A percentile compares a stretch with the other conserved stretches of the same genome.
Conservation (phyloP, 2,329 filamentous ascomycete genomes). For the Rutstroemia sp. region DNA sequence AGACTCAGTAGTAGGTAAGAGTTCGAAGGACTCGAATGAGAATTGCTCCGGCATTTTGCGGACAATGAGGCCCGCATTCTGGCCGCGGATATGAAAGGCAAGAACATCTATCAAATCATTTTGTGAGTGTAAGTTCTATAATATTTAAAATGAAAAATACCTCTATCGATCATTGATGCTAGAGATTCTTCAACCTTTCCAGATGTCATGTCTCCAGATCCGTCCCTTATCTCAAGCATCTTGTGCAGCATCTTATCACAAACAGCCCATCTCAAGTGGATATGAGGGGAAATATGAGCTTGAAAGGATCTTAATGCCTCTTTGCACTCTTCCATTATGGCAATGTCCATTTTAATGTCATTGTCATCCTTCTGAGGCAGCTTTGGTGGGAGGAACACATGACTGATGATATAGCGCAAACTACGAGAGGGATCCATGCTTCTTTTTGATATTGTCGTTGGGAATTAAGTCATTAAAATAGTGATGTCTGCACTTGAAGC, state of each 20-base stretch:
- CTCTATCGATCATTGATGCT: not conserved
- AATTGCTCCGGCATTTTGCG: conserved; percentile 16
- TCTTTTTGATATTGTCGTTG: no score
- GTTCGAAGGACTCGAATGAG: conserved; percentile 38
- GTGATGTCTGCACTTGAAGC: no score
- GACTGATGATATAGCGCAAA: conserved; percentile 33
- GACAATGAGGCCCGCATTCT: conserved; percentile 41
- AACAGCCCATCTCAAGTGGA: conserved; percentile 4
- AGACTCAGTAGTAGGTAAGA: conserved; percentile 33
- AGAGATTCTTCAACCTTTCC: conserved; percentile 1
- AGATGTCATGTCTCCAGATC: conserved; percentile 5
- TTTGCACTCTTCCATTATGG: conserved; percentile 5
- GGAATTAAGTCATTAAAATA: no score
- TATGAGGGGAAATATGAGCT: not conserved
- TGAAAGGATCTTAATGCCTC: not conserved
- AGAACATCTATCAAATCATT: conserved; percentile 19
- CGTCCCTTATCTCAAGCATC: conserved; percentile 9
- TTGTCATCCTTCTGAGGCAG: conserved; percentile 34
- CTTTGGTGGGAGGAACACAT: conserved; percentile 41
- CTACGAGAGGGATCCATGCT: no score
- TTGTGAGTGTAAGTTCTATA: no score
- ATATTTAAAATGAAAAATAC: not conserved
- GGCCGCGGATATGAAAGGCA: conserved; percentile 35
- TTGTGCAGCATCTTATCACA: conserved; percentile 12
- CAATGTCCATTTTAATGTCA: conserved; percentile 9